Evolutionary conservation across 495 filamentous ascomycete genomes (phyloP), one percentile per base, ranked within the genome.

Genomic region (Talaromyces nanjingensis): DNA sequence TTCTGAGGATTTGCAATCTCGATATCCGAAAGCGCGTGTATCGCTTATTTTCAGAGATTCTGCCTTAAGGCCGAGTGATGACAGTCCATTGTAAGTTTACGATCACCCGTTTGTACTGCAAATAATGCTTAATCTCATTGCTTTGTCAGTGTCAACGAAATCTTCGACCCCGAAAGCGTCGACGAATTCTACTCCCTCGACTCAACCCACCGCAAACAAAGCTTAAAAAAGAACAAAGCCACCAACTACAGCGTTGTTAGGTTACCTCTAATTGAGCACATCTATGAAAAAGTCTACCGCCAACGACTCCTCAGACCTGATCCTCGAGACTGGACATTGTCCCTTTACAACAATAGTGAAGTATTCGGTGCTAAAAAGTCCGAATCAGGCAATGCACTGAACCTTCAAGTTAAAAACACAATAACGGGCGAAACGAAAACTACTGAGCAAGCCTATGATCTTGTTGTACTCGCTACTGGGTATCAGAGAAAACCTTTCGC

Each of bases 221-320:
- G 86, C 54, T 80, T 96, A 49, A 71, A 76, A 3, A 82, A 83
- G 22, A 88, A 93, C 66, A 84, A 85, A 56, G 83, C 82, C 27
- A 98, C 93, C 27, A 98, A 98, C 77, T 98, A 98, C 74, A 87
- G 91, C 49, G 94, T 97, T 5, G 93, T 98, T 8, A 85, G 92
- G 6, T 80, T 93, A 1, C 87, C 91, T 68, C 81, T 97, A 24
- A 88, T 98, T 57, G 92, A 98, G 73, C 81, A 86, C 34, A 83
- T 97, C 34, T 97, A 96, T 73, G 84, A 90, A 74, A 82, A 83
- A n/a, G 84, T 93, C 77, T 97, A 97, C 74, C 78, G 89, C 20
- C 92, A 98, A 72, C 82, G 88, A 27, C 79, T 96, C 20, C 82
- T 84, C 29, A 86, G 88, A 65, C 73, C 82, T 1, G 85, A 91